Evolutionary conservation across 495 filamentous ascomycete genomes (phyloP), one percentile per base, ranked within the genome.

Genomic region (Annulohypoxylon bovei): DNA sequence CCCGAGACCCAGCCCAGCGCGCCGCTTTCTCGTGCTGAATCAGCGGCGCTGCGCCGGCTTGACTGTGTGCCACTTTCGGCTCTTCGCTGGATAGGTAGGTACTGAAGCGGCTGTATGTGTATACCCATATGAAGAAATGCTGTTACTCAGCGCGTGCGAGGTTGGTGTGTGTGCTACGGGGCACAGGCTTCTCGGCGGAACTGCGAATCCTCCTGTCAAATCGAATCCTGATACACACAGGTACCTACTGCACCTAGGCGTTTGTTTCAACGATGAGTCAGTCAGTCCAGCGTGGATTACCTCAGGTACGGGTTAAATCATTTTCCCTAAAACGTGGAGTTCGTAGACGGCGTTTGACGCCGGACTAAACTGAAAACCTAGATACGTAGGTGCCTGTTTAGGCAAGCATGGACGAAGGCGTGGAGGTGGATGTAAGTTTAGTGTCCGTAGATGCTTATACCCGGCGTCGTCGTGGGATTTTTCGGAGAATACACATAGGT

Each of bases 241-340:
- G 33, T 35, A 8, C 8, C 8, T 35, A 35, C 33, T n/a, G n/a
- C n/a, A n/a, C n/a, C 6, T 12, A 42, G 8, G n/a, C n/a, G n/a
- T 6, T 12, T 16, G 40, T 47, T 47, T 18, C 23, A 30, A 35
- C 33, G 56, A 46, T 60, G 56, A 47, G 56, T 47, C 56, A 60
- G 39, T 59, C 39, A n/a, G n/a, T n/a, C n/a, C n/a, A n/a, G n/a
- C n/a, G n/a, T n/a, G n/a, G n/a, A n/a, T n/a, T n/a, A n/a, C n/a
- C n/a, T n/a, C n/a, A n/a, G n/a, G n/a, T n/a, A n/a, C n/a, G n/a
- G n/a, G n/a, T n/a, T n/a, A n/a, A n/a, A n/a, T n/a, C n/a, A n/a
- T n/a, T n/a, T n/a, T n/a, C n/a, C n/a, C n/a, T n/a, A n/a, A n/a
- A n/a, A n/a, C n/a, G n/a, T n/a, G n/a, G n/a, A n/a, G n/a, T n/a